A percentile compares a stretch with the other conserved stretches of the same genome.
Evolutionary conservation across 192 early-diverging fungal genomes (phyloP).

Genomic region (Radiomyces spectabilis): DNA sequence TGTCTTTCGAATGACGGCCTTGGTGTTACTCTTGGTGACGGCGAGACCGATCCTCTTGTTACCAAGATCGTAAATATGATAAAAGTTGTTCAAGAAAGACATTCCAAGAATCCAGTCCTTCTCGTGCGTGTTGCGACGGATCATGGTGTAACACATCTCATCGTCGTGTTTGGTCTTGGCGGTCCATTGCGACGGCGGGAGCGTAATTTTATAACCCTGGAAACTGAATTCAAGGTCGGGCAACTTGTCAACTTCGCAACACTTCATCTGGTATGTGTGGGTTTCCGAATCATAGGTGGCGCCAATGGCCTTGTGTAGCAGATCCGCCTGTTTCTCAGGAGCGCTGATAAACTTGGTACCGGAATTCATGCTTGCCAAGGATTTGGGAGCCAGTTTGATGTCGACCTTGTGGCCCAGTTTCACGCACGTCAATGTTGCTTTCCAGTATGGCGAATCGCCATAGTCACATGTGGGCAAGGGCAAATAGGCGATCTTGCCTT

Average conservation of each 20-base stretch:
- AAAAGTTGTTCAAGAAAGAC: slow-evolving; percentile 21
- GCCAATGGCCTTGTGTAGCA: slow-evolving; percentile 17
- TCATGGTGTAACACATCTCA: slow-evolving; percentile 8
- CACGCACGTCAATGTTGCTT: slow-evolving; percentile 13
- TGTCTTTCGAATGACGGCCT: slow-evolving; percentile 19
- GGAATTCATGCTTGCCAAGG: slow-evolving; percentile 12
- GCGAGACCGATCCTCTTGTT: slow-evolving; percentile 18
- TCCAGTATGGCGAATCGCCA: slow-evolving; percentile 15
- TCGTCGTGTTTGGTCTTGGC: not conserved
- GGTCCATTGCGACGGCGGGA: slow-evolving; percentile 8
- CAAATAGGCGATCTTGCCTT: slow-evolving; percentile 16
- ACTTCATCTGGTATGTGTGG: slow-evolving; percentile 9
- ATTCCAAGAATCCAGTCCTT: slow-evolving; percentile 21
- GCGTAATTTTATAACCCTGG: slow-evolving; percentile 6
- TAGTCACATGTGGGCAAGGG: slow-evolving; percentile 14
- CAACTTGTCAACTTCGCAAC: slow-evolving; percentile 5
- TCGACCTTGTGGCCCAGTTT: slow-evolving; percentile 10
- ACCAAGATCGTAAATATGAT: slow-evolving; percentile 21
- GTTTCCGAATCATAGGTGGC: slow-evolving; percentile 1
- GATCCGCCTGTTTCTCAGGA: slow-evolving; percentile 9
- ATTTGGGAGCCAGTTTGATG: slow-evolving; percentile 11
- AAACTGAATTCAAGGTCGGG: slow-evolving; percentile 9
- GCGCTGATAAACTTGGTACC: slow-evolving; percentile 16
- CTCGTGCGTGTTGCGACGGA: slow-evolving; percentile 1
- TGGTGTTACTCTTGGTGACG: slow-evolving; percentile 5